Evolutionary conservation across 1,284 basidiomycete species (phyloP), one percentile per base, ranked within the genome.

Genomic region (Fistulinella cinereoalba): DNA sequence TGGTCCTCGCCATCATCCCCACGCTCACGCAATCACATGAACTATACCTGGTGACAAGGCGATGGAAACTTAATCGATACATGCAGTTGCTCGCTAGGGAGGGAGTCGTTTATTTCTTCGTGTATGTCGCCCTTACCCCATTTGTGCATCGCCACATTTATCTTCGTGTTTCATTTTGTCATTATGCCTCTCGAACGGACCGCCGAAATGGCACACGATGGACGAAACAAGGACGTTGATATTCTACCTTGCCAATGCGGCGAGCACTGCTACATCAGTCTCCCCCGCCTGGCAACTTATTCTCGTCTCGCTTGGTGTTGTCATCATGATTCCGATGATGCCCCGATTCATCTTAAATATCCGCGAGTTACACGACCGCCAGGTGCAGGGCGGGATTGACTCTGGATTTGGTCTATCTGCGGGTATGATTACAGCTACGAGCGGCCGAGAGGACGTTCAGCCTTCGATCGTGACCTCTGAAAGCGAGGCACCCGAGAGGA

Each of bases 281-380:
- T 23, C 37, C 5, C 11, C 43, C 18, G 1, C n/a, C 11, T 44
- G 36, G 36, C 12, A 29, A 4, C 2, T 40, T 22, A 6, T 29
- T 0, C n/a, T 44, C 6, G 8, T 7, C 19, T 0, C 16, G n/a
- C 19, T 6, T 2, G 9, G 13, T 12, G 0, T 41, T 3, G 4
- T 29, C 8, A 23, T 6, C 15, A 8, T 44, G 36, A 7, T 39
- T 9, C 33, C 34, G 1, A 22, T 39, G 15, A 38, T 28, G 13
- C 42, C 42, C 21, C 33, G 42, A 2, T 43, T 43, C 27, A 22
- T 43, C 25, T n/a, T 44, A 13, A 41, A 29, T n/a, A 41, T 44
- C 11, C 43, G 43, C 12, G 21, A 16, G 8, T 10, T 44, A 16
- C 38, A 44, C 16, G 16, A 4, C 3, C 42, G 3, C 9, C 6